Evolutionary conservation across 371 early-diverging fungal genomes (phyloP).

Genomic region (Mortierella sp.): DNA sequence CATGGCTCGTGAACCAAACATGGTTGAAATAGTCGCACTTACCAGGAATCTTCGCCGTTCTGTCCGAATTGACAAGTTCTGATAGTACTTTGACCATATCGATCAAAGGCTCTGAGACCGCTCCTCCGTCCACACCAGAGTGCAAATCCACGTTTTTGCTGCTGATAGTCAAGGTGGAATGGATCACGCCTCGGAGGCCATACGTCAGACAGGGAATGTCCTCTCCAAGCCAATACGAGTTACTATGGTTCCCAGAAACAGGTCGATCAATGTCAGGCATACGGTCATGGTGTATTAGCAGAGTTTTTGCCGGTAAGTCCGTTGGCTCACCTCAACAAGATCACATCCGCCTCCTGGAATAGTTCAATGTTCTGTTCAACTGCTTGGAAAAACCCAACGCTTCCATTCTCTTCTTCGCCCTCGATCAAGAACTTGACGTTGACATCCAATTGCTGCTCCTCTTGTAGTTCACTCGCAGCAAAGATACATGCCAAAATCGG

Average conservation of each 20-base stretch:
- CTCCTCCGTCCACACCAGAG: constrained; percentile 90
- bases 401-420: constrained; percentile 88
- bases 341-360: constrained; percentile 75
- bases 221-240: constrained; percentile 91
- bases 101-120: constrained; percentile 80
- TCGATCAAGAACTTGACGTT: constrained; percentile 85
- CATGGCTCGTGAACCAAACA: too few relatives aligned
- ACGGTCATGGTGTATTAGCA: neutral
- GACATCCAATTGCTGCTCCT: constrained; percentile 68
- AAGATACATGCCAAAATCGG: constrained; percentile 82
- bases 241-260: constrained; percentile 30
- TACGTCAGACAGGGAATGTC: constrained; percentile 96
- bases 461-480: constrained; percentile 77
- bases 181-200: constrained; percentile 91
- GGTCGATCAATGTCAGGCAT: neutral
- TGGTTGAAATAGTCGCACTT: too few relatives aligned
- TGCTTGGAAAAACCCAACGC: constrained; percentile 74
- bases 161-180: constrained; percentile 70
- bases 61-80: constrained; percentile 66
- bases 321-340: constrained; percentile 67
- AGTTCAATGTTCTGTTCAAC: constrained; percentile 66
- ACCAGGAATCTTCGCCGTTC: constrained; percentile 78
- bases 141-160: constrained; percentile 76
- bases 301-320: neutral
- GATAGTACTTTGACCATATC: constrained; percentile 78